A percentile compares a stretch with the other conserved stretches of the same genome.
These are phyloP conservation scores for Steccherinum ochraceum DNA, from an alignment of 768 basidiomycete genomes.

Conservation along the genomic window DNA sequence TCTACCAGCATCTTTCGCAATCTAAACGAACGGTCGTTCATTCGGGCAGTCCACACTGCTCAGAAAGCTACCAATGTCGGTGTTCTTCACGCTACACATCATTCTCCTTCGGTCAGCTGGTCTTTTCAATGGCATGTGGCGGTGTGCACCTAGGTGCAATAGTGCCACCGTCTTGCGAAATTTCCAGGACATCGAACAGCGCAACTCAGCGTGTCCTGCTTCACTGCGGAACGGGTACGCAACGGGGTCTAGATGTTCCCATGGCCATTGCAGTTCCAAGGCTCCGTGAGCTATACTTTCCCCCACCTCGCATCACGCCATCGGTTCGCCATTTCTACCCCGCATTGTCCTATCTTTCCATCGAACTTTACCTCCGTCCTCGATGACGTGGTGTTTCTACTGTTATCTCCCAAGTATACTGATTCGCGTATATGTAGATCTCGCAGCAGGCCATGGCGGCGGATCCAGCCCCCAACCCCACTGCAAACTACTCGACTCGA, in stretches of 20 bases:
- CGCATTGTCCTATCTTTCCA: slow-evolving; percentile 2
- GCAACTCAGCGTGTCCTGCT: no score
- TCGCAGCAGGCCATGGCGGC: neutral
- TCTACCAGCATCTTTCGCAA: neutral
- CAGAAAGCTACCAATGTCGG: neutral
- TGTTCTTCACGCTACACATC: neutral
- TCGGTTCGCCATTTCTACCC: slow-evolving; percentile 6
- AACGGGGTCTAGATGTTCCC: neutral
- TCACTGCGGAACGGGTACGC: no score
- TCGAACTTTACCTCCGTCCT: neutral
- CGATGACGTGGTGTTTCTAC: neutral
- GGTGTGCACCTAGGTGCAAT: no score
- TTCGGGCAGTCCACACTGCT: neutral
- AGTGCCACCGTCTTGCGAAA: no score
- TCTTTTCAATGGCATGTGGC: no score
- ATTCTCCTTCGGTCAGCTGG: neutral
- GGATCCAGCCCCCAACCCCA: slow-evolving; percentile 1
- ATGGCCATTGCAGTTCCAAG: neutral
- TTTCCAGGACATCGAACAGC: no score
- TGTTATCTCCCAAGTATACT: neutral
- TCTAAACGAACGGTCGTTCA: neutral
- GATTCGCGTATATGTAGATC: neutral
- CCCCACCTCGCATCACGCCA: neutral
- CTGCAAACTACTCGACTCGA: slow-evolving; percentile 6
- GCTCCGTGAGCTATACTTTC: neutral